phyloP scores from a whole-genome alignment of 2,329 filamentous ascomycete species.

The Monosporascus cannonballus region DNA sequence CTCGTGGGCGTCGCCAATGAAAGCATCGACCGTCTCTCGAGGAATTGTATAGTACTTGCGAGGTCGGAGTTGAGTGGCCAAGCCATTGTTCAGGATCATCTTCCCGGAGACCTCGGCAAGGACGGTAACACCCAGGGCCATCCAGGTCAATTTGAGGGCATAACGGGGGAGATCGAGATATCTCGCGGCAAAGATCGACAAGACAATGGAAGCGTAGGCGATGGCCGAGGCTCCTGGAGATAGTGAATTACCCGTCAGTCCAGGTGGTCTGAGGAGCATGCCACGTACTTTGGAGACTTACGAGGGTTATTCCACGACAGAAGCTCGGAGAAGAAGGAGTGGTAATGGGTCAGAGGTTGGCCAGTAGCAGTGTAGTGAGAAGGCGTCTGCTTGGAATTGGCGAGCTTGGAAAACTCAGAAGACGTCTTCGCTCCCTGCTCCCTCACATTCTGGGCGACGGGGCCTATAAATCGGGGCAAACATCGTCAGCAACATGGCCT shows the following conservation, averaged over 20 bases:
- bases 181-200: conserved; percentile 55
- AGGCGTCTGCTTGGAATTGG: conserved; percentile 50
- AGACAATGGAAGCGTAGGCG: conserved; percentile 52
- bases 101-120: conserved; percentile 57
- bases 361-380: conserved; percentile 49
- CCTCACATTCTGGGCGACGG: conserved; percentile 53
- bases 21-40: conserved; percentile 52
- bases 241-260: conserved; percentile 16
- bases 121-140: conserved; percentile 54
- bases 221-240: conserved; percentile 55
- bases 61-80: conserved; percentile 60
- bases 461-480: conserved; percentile 35
- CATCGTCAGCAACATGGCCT: not conserved
- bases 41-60: conserved; percentile 62
- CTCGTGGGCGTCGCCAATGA: conserved; percentile 61
- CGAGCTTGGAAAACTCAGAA: conserved; percentile 51
- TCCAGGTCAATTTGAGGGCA: conserved; percentile 59
- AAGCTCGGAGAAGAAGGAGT: conserved; percentile 64
- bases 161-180: conserved; percentile 63
- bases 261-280: not conserved
- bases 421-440: conserved; percentile 49
- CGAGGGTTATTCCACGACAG: conserved; percentile 65
- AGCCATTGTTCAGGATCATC: conserved; percentile 52
- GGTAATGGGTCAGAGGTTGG: conserved; percentile 62
- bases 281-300: conserved; percentile 31